Conservation (phyloP, 106 monocot genomes). For the Gastrodia elata region DNA sequence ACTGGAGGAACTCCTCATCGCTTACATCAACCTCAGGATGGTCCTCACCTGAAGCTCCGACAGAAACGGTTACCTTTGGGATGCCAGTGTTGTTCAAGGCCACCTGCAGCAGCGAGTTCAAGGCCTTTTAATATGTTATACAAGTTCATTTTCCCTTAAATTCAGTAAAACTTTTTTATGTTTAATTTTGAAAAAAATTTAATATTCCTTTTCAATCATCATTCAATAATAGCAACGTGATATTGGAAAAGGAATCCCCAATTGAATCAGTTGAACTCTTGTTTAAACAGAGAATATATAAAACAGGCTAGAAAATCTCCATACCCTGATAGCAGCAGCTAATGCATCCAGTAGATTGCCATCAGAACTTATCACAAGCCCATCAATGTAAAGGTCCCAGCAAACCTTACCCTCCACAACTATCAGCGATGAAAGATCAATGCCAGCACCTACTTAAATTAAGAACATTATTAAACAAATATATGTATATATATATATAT, state of each 20-base stretch:
- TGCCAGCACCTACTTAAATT: slow-evolving; percentile 50
- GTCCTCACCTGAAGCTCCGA: slow-evolving; percentile 51
- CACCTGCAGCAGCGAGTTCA: slow-evolving; percentile 42
- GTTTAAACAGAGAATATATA: background rate
- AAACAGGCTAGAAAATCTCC: background rate
- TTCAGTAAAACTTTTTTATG: background rate
- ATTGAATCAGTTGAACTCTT: background rate
- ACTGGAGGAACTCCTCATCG: slow-evolving; percentile 88
- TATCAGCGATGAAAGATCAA: slow-evolving; percentile 77
- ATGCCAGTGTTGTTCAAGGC: slow-evolving; percentile 81
- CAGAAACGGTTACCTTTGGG: slow-evolving; percentile 73
- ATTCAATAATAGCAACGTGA: background rate
- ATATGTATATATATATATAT: too few relatives aligned
- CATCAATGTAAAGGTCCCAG: slow-evolving; percentile 94
- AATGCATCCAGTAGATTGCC: slow-evolving; percentile 85
- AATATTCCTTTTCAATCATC: too few relatives aligned
- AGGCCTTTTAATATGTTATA: background rate
- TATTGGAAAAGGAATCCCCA: background rate
- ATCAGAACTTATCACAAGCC: slow-evolving; percentile 86
- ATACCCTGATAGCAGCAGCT: slow-evolving; percentile 84
- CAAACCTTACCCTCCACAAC: slow-evolving; percentile 75
- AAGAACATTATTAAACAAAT: background rate
- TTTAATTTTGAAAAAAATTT: too few relatives aligned
- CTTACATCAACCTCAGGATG: slow-evolving; percentile 77
- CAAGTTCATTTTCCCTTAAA: background rate